phyloP scores from a whole-genome alignment of 208 protist genomes.

The Borovskyia barvae region DNA sequence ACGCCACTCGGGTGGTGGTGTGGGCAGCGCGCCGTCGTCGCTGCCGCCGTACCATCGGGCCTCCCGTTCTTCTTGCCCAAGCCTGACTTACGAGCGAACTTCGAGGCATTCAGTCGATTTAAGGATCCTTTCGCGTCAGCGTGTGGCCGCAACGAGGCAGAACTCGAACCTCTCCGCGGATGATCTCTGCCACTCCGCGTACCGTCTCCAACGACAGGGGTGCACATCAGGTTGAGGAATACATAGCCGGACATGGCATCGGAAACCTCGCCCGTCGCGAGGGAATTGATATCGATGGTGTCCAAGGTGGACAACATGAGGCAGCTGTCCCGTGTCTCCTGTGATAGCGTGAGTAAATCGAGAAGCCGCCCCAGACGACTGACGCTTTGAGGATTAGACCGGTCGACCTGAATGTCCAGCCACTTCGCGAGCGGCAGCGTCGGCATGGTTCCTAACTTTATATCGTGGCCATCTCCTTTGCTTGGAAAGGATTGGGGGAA shows the following conservation, averaged over 20 bases:
- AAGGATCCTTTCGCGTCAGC: not conserved
- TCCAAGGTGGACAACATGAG: slow-evolving; percentile 65
- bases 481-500: not conserved
- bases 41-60: not conserved
- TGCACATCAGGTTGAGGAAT: slow-evolving; percentile 76
- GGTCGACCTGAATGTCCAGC: slow-evolving; percentile 77
- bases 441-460: not conserved
- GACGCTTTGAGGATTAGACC: slow-evolving; percentile 21
- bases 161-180: not conserved
- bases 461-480: not conserved
- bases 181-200: not conserved
- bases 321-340: slow-evolving; percentile 63
- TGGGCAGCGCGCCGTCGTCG: not conserved
- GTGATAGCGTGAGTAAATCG: slow-evolving; percentile 55
- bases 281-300: slow-evolving; percentile 28
- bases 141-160: not conserved
- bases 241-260: slow-evolving; percentile 55
- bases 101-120: not conserved
- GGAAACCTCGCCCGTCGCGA: slow-evolving; percentile 5
- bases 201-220: slow-evolving; percentile 32
- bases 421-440: slow-evolving; percentile 52
- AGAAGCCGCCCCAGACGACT: slow-evolving; percentile 45
- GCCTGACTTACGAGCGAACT: not conserved
- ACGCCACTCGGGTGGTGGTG: no score
- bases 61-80: not conserved